These are phyloP conservation scores for Penicillium dipodomyicola DNA, from an alignment of 495 filamentous ascomycete species.

Conservation along the genomic window DNA sequence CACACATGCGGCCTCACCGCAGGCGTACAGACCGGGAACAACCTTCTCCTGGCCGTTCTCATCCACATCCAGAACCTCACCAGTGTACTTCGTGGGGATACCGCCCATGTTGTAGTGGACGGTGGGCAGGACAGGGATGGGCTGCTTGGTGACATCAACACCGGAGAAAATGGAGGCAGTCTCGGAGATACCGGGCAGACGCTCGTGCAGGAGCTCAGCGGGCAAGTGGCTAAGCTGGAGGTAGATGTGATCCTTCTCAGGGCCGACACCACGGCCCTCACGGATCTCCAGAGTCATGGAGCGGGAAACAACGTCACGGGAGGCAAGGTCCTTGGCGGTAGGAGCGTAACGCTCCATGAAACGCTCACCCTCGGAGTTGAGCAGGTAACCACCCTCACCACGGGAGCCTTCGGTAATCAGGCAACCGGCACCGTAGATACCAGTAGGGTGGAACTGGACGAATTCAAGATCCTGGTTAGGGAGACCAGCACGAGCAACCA, in stretches of 20 bases:
- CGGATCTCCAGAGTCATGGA: slow-evolving; percentile 98
- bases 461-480: slow-evolving; percentile 99
- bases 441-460: slow-evolving; percentile 98
- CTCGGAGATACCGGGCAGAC: slow-evolving; percentile 97
- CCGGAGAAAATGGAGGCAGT: slow-evolving; percentile 95
- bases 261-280: slow-evolving; percentile 91
- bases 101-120: slow-evolving; percentile 99
- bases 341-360: slow-evolving; percentile 99
- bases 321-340: slow-evolving; percentile 93
- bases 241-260: slow-evolving; percentile 96
- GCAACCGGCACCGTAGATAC: slow-evolving; percentile 98
- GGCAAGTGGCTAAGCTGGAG: slow-evolving; percentile 94
- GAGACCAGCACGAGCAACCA: slow-evolving; percentile 95
- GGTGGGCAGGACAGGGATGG: slow-evolving; percentile 93
- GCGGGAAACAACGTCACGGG: slow-evolving; percentile 89
- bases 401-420: slow-evolving; percentile 97
- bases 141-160: slow-evolving; percentile 94
- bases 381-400: slow-evolving; percentile 96
- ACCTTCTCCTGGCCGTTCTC: slow-evolving; percentile 82
- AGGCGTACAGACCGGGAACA: slow-evolving; percentile 92
- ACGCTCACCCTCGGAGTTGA: slow-evolving; percentile 94
- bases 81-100: slow-evolving; percentile 95
- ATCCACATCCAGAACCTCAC: slow-evolving; percentile 87
- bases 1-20: slow-evolving; percentile 94
- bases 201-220: slow-evolving; percentile 85